phyloP scores from a whole-genome alignment of 805 yeast genomes.

The Candida nemodendra region DNA sequence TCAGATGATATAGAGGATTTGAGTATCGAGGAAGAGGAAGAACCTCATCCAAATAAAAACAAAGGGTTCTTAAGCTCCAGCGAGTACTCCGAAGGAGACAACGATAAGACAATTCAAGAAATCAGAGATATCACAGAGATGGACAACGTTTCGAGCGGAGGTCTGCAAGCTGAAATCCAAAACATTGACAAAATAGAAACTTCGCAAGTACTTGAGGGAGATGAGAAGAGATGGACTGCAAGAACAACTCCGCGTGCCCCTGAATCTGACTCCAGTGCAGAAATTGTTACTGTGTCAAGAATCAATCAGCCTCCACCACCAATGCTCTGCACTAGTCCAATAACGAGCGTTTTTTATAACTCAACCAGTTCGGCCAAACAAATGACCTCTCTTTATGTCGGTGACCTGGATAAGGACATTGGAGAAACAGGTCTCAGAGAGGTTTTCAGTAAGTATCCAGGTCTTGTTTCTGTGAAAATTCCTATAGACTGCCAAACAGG shows the following conservation, averaged over 20 bases:
- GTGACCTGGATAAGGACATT: slow-evolving; percentile 53
- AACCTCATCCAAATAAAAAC: too few species aligned
- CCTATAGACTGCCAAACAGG: slow-evolving; percentile 54
- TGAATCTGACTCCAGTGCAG: slow-evolving; percentile 18
- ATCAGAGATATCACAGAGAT: too few species aligned
- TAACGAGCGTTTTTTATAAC: slow-evolving; percentile 1
- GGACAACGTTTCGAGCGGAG: too few species aligned
- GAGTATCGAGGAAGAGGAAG: slow-evolving; percentile 5
- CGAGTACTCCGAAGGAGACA: not conserved
- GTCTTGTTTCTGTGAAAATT: slow-evolving; percentile 58
- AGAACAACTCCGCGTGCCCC: too few species aligned
- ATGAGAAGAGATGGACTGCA: too few species aligned
- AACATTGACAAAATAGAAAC: too few species aligned
- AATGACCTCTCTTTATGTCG: slow-evolving; percentile 51
- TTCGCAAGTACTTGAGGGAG: too few species aligned
- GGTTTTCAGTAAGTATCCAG: slow-evolving; percentile 41
- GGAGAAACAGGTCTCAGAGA: slow-evolving; percentile 47
- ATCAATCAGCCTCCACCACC: not conserved
- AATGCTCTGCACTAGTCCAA: not conserved
- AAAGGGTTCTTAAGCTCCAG: not conserved
- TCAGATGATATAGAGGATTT: slow-evolving; percentile 10
- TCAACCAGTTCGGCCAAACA: slow-evolving; percentile 6
- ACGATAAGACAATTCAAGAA: too few species aligned
- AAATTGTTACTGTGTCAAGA: slow-evolving; percentile 18
- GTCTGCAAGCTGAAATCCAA: slow-evolving; percentile 1